These are phyloP conservation scores for Beauveria scarabaeidicola DNA, from an alignment of 2,329 filamentous ascomycete genomes.

Conservation along the genomic window DNA sequence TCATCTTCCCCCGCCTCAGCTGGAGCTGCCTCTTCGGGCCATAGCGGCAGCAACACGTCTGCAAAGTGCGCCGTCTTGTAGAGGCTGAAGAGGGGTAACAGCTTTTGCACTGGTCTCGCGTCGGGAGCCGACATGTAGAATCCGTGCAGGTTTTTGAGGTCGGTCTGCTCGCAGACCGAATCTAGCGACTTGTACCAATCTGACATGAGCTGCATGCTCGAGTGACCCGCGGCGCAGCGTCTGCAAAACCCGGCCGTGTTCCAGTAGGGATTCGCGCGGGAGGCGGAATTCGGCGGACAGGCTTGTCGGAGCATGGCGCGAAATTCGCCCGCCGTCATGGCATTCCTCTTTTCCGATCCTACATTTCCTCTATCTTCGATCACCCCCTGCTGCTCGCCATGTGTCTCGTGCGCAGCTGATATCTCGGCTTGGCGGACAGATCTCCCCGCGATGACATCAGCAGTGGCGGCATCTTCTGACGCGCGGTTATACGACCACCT, in stretches of 20 bases:
- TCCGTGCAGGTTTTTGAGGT: slow-evolving; percentile 64
- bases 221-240: slow-evolving; percentile 54
- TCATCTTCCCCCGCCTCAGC: slow-evolving; percentile 20
- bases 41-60: slow-evolving; percentile 67
- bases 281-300: slow-evolving; percentile 55
- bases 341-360: not conserved
- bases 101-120: slow-evolving; percentile 51
- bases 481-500: slow-evolving; percentile 15
- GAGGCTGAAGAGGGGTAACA: slow-evolving; percentile 69
- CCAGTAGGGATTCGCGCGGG: slow-evolving; percentile 52
- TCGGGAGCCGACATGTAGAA: slow-evolving; percentile 60
- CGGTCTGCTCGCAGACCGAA: slow-evolving; percentile 68
- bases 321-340: slow-evolving; percentile 24
- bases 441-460: slow-evolving; percentile 10
- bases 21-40: slow-evolving; percentile 37
- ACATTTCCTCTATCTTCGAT: not conserved
- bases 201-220: slow-evolving; percentile 55
- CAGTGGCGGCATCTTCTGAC: slow-evolving; percentile 5
- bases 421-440: slow-evolving; percentile 6
- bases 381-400: not conserved
- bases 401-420: slow-evolving; percentile 3
- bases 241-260: slow-evolving; percentile 57
- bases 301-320: slow-evolving; percentile 37
- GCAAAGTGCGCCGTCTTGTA: slow-evolving; percentile 64
- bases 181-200: slow-evolving; percentile 54